Evolutionary conservation across 164 flowering plant species (phyloP).

Genomic region (Berberis thunbergii): DNA sequence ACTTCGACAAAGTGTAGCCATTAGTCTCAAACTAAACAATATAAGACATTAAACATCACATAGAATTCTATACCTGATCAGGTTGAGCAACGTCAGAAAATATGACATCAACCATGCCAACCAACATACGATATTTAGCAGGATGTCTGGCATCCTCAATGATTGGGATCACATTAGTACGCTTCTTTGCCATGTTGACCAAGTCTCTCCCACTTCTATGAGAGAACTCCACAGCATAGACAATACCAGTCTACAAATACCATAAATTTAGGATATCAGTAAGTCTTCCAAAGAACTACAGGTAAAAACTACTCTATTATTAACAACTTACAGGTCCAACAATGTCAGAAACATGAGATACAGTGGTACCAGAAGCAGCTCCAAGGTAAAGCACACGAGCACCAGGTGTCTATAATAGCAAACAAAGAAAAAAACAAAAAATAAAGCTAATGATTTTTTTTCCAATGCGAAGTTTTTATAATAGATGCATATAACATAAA

Average conservation of each 20-base stretch:
- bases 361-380: conserved; percentile 98
- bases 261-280: background rate
- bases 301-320: background rate
- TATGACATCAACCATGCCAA: conserved; percentile 90
- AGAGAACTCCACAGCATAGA: conserved; percentile 95
- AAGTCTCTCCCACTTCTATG: conserved; percentile 98
- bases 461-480: background rate
- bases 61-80: conserved; percentile 56
- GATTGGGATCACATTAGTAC: conserved; percentile 87
- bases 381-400: conserved; percentile 83
- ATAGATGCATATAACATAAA: background rate
- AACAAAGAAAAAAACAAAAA: background rate
- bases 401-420: conserved; percentile 65
- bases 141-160: conserved; percentile 97
- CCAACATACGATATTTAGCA: conserved; percentile 84
- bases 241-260: conserved; percentile 53
- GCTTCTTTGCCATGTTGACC: conserved; percentile 97
- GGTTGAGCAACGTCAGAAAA: conserved; percentile 99
- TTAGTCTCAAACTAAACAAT: too few relatives aligned
- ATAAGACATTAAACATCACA: too few relatives aligned
- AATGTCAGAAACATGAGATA: conserved; percentile 92
- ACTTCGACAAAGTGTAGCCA: background rate
- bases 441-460: background rate
- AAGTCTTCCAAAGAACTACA: background rate
- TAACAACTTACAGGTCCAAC: conserved; percentile 87